Conservation (phyloP, 2,329 filamentous ascomycete genomes). For the Beauveria medogensis region DNA sequence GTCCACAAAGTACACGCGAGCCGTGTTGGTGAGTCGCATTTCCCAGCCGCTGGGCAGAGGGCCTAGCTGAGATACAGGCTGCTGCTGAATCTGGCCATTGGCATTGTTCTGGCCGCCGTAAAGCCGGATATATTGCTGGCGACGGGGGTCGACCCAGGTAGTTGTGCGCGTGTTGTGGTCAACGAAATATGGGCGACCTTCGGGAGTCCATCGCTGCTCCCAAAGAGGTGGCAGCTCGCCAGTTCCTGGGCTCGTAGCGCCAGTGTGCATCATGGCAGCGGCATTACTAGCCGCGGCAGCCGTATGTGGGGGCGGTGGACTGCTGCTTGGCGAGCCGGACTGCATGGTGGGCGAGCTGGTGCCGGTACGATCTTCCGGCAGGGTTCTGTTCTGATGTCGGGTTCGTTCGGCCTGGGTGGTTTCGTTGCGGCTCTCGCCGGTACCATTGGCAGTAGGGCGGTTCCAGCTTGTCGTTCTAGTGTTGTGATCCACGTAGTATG, state of each 20-base stretch:
- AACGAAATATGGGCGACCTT: constrained; percentile 92
- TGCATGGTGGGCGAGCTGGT: constrained; percentile 79
- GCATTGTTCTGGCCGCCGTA: constrained; percentile 81
- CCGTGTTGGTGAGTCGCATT: constrained; percentile 98
- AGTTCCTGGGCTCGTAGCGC: constrained; percentile 83
- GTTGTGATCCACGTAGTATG: constrained; percentile 98
- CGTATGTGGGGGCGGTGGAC: constrained; percentile 19
- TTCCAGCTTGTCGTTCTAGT: constrained; percentile 96
- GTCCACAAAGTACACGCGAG: constrained; percentile 96
- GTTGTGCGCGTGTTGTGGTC: constrained; percentile 98
- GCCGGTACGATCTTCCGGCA: constrained; percentile 91
- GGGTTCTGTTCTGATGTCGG: constrained; percentile 87
- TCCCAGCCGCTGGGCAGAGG: constrained; percentile 97
- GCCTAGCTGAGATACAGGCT: constrained; percentile 92
- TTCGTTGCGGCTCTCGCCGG: constrained; percentile 61
- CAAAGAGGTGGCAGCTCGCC: constrained; percentile 92
- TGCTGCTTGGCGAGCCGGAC: constrained; percentile 38
- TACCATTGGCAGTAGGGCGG: constrained; percentile 71
- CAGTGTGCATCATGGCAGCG: constrained; percentile 87
- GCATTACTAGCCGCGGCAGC: constrained; percentile 41
- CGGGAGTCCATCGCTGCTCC: constrained; percentile 93
- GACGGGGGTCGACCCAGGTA: constrained; percentile 94
- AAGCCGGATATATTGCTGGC: constrained; percentile 98
- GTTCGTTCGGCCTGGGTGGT: constrained; percentile 89
- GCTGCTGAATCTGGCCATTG: constrained; percentile 86